Evolutionary conservation across 768 basidiomycete species (phyloP).

Genomic region (Collybia sp.): DNA sequence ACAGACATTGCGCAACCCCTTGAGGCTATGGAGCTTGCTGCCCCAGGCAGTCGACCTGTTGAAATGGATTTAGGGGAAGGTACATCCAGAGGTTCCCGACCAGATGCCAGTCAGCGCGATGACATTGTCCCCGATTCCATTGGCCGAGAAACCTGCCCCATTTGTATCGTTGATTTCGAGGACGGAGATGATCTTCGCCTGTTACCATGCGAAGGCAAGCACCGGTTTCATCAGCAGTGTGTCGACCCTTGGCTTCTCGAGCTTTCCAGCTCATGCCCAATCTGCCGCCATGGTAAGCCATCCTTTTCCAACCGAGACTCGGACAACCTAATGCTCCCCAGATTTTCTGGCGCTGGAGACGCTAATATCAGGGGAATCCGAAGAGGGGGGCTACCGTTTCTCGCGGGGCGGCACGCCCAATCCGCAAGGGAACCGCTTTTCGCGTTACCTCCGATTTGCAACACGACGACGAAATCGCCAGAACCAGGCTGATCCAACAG

Average conservation of each 20-base stretch:
- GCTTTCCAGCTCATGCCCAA: conserved; percentile 85
- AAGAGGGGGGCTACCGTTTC: conserved; percentile 12
- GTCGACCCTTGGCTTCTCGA: conserved; percentile 94
- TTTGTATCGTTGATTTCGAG: conserved; percentile 92
- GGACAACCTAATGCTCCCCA: conserved; percentile 12
- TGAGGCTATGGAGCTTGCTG: background rate
- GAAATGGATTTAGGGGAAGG: conserved; percentile 14
- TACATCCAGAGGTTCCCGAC: conserved; percentile 9
- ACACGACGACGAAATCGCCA: conserved; percentile 26
- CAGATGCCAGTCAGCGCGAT: conserved; percentile 14
- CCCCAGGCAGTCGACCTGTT: background rate
- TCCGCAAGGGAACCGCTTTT: conserved; percentile 39
- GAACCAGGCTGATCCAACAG: conserved; percentile 24
- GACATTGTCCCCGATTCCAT: conserved; percentile 60
- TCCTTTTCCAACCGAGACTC: background rate
- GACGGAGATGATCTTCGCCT: conserved; percentile 90
- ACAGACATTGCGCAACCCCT: background rate
- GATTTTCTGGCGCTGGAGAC: conserved; percentile 60
- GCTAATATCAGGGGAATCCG: conserved; percentile 37
- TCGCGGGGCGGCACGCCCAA: conserved; percentile 3
- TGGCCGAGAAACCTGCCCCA: conserved; percentile 86
- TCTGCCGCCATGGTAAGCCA: conserved; percentile 80
- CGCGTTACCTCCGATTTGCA: conserved; percentile 53
- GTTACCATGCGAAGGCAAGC: conserved; percentile 87
- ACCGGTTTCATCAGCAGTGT: conserved; percentile 85